phyloP scores from a whole-genome alignment of 2,329 filamentous ascomycete genomes.

The Neonectria magnoliae region DNA sequence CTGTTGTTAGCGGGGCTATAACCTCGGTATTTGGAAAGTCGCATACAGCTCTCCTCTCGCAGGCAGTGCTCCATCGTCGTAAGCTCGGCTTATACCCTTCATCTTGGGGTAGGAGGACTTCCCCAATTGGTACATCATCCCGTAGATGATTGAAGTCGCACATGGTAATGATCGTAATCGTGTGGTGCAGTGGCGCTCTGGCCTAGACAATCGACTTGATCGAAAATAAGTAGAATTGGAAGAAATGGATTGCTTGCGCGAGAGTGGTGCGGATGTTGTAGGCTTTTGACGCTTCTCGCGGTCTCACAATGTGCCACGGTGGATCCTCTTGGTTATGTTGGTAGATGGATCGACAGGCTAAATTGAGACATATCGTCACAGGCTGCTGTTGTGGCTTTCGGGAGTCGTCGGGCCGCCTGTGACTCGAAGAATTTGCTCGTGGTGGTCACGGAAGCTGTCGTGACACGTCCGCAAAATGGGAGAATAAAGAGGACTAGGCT shows the following conservation, averaged over 20 bases:
- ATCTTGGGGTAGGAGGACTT: conserved; percentile 45
- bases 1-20: neutral
- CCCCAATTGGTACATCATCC: conserved; percentile 27
- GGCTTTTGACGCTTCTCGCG: conserved; percentile 23
- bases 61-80: conserved; percentile 49
- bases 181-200: neutral
- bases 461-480: neutral
- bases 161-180: conserved; percentile 20
- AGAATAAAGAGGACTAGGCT: neutral
- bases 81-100: conserved; percentile 46
- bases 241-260: neutral
- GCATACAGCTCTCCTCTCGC: conserved; percentile 47
- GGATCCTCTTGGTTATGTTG: conserved; percentile 6
- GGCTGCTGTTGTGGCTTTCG: conserved; percentile 10
- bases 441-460: neutral
- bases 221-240: neutral
- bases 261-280: conserved; percentile 4
- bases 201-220: neutral
- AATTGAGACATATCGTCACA: conserved; percentile 39
- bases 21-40: neutral
- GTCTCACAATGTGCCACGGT: conserved; percentile 26
- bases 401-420: conserved; percentile 5
- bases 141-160: conserved; percentile 30
- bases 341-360: conserved; percentile 1
- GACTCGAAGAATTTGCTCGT: neutral